Conservation (phyloP, 805 yeast genomes). For the Phaffomyces antillensis region DNA sequence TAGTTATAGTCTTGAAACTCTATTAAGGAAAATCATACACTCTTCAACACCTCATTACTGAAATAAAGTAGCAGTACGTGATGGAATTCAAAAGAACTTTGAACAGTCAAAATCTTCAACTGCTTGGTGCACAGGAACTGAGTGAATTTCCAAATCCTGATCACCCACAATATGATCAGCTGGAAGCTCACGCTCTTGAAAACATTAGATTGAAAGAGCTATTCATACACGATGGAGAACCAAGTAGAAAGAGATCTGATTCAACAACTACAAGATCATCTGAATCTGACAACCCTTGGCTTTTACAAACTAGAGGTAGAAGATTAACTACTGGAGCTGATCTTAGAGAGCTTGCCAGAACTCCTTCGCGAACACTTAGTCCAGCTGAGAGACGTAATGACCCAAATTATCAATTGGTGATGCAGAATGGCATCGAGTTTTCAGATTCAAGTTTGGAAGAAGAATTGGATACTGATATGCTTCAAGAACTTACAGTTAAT, state of each 20-base stretch:
- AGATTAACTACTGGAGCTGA: background rate
- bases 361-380: background rate
- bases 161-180: too few relatives aligned
- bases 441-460: background rate
- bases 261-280: background rate
- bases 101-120: background rate
- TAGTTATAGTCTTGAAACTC: too few relatives aligned
- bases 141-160: too few relatives aligned
- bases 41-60: too few relatives aligned
- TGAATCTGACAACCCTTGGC: background rate
- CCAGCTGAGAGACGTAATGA: too few relatives aligned
- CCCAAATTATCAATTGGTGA: too few relatives aligned
- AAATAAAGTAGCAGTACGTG: too few relatives aligned
- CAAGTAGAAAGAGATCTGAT: background rate
- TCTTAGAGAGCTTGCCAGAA: background rate
- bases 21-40: too few relatives aligned
- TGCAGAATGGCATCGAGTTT: background rate
- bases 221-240: background rate
- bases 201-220: background rate
- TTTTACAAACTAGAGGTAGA: background rate
- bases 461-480: background rate
- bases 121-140: background rate
- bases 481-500: background rate
- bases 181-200: background rate
- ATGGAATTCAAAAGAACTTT: too few relatives aligned